phyloP scores from a whole-genome alignment of 2,329 filamentous ascomycete genomes.

The Boeremia lycopersici region DNA sequence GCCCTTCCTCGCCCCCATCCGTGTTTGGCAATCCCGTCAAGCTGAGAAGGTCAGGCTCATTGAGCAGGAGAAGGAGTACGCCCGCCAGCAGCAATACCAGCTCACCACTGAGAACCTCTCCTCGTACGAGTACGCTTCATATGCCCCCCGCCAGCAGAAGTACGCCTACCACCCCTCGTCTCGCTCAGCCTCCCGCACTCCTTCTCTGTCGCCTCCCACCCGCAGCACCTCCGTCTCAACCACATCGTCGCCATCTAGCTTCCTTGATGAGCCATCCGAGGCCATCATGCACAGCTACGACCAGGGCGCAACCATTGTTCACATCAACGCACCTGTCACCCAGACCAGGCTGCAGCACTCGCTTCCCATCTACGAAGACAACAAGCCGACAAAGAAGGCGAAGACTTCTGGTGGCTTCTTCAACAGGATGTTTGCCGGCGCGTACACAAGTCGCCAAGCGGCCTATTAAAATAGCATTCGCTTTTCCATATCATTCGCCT shows the following conservation, averaged over 20 bases:
- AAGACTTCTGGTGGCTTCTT: conserved; percentile 48
- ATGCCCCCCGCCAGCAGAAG: conserved; percentile 23
- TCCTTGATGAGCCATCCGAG: conserved; percentile 35
- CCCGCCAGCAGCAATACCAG: conserved; percentile 44
- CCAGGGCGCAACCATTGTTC: conserved; percentile 51
- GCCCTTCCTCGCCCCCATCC: conserved; percentile 85
- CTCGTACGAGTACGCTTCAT: conserved; percentile 44
- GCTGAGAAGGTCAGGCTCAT: conserved; percentile 60
- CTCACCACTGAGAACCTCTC: conserved; percentile 41
- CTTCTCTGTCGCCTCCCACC: conserved; percentile 56
- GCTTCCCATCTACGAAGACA: conserved; percentile 47
- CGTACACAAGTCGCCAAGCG: conserved; percentile 36
- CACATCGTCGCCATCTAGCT: conserved; percentile 43
- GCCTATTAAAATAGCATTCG: conserved; percentile 39
- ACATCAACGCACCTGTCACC: conserved; percentile 39
- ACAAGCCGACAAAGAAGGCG: conserved; percentile 49
- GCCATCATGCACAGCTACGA: conserved; percentile 50
- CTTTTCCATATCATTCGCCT: conserved; percentile 34
- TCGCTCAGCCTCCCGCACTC: conserved; percentile 53
- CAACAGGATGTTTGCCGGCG: conserved; percentile 45
- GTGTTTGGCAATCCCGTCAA: conserved; percentile 61
- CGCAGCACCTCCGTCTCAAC: conserved; percentile 46
- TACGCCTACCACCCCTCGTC: conserved; percentile 40
- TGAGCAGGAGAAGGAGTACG: conserved; percentile 50
- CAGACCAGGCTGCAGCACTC: conserved; percentile 33